These are phyloP conservation scores for Salix udensis DNA, from an alignment of 345 rosid species.

Conservation along the genomic window DNA sequence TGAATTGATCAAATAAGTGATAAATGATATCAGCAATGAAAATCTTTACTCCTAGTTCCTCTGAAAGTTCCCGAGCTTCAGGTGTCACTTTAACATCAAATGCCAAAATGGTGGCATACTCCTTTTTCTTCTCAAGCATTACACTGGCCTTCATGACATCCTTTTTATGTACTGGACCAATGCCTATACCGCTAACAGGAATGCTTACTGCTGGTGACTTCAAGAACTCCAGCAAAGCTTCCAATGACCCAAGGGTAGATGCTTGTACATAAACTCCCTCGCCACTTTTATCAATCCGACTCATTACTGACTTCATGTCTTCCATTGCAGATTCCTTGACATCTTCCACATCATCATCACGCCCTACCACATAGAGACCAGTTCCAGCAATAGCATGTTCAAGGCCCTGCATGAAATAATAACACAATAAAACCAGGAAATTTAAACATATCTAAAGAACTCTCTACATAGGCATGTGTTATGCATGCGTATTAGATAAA, in stretches of 20 bases:
- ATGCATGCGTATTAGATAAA: too few relatives aligned
- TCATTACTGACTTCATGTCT: conserved; percentile 84
- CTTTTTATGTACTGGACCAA: conserved; percentile 90
- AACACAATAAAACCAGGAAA: conserved; percentile 5
- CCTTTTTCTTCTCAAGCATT: conserved; percentile 94
- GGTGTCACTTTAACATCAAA: conserved; percentile 92
- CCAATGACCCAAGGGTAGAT: conserved; percentile 89
- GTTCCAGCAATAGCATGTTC: conserved; percentile 98
- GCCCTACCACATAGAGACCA: conserved; percentile 69
- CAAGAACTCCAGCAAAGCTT: conserved; percentile 88
- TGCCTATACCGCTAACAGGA: conserved; percentile 88
- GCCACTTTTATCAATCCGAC: conserved; percentile 77
- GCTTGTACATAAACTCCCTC: conserved; percentile 97
- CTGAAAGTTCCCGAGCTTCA: conserved; percentile 86
- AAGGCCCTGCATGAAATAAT: conserved; percentile 54
- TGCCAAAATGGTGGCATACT: conserved; percentile 86
- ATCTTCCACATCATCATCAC: conserved; percentile 71
- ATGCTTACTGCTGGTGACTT: conserved; percentile 80
- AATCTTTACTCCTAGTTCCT: conserved; percentile 83
- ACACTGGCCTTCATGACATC: conserved; percentile 92
- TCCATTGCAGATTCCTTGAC: conserved; percentile 66
- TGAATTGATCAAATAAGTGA: conserved; percentile 86
- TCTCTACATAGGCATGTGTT: too few relatives aligned
- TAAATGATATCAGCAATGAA: conserved; percentile 95
- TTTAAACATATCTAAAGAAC: not conserved